A percentile compares a stretch with the other conserved stretches of the same genome.
phyloP scores from a whole-genome alignment of 2,329 filamentous ascomycete genomes.

The Penicillium brasilianum region DNA sequence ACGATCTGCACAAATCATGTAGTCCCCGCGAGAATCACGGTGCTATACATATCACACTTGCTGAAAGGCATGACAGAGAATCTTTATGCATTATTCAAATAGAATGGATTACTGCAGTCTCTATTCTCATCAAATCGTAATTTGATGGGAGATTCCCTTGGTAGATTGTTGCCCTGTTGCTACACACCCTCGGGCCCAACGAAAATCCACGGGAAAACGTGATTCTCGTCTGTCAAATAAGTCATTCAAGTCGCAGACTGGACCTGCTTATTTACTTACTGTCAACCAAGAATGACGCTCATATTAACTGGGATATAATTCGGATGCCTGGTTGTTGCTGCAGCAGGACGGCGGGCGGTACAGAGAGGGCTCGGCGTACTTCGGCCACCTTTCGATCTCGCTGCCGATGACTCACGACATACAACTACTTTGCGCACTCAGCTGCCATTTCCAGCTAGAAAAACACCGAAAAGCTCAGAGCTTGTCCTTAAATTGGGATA shows the following conservation, averaged over 20 bases:
- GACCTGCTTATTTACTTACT: no score
- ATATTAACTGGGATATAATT: neutral
- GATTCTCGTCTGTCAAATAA: neutral
- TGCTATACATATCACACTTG: neutral
- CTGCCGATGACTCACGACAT: conserved; percentile 3
- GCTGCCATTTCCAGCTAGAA: neutral
- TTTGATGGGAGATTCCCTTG: neutral
- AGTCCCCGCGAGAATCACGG: neutral
- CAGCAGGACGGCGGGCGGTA: neutral
- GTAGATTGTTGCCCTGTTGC: neutral
- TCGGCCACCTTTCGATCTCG: neutral
- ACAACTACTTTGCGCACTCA: neutral
- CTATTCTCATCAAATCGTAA: neutral
- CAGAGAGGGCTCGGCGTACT: neutral
- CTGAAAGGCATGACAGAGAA: neutral
- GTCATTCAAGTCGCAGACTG: neutral
- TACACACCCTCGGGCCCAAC: neutral
- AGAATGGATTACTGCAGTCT: neutral
- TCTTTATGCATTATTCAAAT: neutral
- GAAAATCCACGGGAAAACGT: neutral
- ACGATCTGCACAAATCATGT: neutral
- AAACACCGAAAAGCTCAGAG: neutral
- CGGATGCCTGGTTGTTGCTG: neutral
- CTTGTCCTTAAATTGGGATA: neutral
- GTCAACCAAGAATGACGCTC: no score